Conservation (phyloP, 2,329 filamentous ascomycete species). For the Meredithiella fracta region DNA sequence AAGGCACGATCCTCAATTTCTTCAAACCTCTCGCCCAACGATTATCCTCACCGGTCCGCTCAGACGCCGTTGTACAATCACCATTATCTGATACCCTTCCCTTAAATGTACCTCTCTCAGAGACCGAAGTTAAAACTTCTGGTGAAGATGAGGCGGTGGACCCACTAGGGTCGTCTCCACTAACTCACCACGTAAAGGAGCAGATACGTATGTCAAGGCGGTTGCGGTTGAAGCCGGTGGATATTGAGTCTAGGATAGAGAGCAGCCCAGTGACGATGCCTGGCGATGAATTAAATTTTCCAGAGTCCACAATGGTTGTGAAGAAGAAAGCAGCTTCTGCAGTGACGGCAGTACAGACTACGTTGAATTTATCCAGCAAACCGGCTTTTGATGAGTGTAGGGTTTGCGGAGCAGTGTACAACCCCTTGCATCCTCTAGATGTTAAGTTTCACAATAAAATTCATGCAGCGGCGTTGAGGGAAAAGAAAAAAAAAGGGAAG, state of each 20-base stretch:
- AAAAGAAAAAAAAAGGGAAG: conserved; percentile 17
- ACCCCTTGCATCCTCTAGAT: conserved; percentile 28
- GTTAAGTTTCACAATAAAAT: conserved; percentile 27
- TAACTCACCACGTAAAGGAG: not conserved
- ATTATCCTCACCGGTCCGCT: not conserved
- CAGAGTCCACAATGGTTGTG: not conserved
- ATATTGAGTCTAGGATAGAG: not conserved
- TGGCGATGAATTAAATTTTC: not conserved
- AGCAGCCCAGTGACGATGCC: conserved; percentile 1
- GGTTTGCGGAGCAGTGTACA: conserved; percentile 28
- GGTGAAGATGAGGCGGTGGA: not conserved
- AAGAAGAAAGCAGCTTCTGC: not conserved
- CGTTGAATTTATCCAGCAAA: conserved; percentile 27
- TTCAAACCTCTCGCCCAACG: conserved; percentile 22
- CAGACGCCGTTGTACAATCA: conserved; percentile 11
- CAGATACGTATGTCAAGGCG: not conserved
- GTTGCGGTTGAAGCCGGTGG: conserved; percentile 1
- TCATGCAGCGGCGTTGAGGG: conserved; percentile 22
- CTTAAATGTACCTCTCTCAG: not conserved
- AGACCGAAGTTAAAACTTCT: not conserved
- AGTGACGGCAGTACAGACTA: conserved; percentile 23
- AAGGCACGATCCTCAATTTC: conserved; percentile 26
- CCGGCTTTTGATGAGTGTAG: conserved; percentile 29
- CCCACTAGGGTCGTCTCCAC: not conserved
- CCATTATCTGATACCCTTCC: not conserved